Evolutionary conservation across 2,329 filamentous ascomycete genomes (phyloP).

Genomic region (Colletotrichum australisinense): DNA sequence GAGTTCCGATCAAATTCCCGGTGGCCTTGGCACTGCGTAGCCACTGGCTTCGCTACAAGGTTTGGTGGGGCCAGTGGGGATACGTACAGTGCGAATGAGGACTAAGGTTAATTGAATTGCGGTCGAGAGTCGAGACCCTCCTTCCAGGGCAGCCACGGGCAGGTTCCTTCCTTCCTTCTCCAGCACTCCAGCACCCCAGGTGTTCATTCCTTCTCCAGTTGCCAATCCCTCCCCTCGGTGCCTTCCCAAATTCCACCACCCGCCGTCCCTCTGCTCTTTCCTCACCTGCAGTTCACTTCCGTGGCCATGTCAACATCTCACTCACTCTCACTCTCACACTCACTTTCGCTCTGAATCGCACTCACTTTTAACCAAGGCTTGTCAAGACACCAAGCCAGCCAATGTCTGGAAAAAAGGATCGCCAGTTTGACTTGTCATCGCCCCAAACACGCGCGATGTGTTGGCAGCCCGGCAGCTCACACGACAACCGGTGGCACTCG

Average conservation of each 20-base stretch:
- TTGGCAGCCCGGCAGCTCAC: background rate
- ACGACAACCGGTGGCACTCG: background rate
- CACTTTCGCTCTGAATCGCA: background rate
- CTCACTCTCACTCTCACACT: background rate
- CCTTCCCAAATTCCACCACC: background rate
- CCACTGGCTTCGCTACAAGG: constrained; percentile 2
- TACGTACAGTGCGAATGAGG: constrained; percentile 2
- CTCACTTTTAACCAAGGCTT: background rate
- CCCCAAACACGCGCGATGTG: background rate
- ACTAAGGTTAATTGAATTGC: background rate
- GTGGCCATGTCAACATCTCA: background rate
- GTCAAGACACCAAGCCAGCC: background rate
- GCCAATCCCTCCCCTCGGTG: background rate
- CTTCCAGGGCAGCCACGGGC: background rate
- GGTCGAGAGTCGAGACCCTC: constrained; percentile 4
- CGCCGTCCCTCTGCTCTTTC: background rate
- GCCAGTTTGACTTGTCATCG: background rate
- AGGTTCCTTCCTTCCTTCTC: too few relatives aligned
- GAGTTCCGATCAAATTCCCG: constrained; percentile 29
- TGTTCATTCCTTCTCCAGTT: background rate
- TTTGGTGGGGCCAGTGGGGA: background rate
- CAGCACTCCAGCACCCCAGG: too few relatives aligned
- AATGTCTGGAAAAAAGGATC: background rate
- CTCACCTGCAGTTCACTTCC: background rate
- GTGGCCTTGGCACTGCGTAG: constrained; percentile 18